These are phyloP conservation scores for Crithidia thermophila DNA, from an alignment of 208 protist genomes.

Conservation along the genomic window DNA sequence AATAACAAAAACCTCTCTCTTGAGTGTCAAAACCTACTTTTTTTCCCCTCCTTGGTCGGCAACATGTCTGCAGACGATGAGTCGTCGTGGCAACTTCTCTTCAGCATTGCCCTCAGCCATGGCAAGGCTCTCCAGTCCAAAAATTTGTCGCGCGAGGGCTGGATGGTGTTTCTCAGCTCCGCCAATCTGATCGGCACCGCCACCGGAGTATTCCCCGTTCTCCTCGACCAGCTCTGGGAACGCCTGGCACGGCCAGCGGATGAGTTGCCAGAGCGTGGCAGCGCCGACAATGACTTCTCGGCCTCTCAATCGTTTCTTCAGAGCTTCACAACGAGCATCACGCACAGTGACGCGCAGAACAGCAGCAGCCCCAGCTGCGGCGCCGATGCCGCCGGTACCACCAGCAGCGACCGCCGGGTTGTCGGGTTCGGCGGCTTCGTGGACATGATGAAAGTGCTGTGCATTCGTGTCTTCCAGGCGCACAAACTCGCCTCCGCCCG, in stretches of 20 bases:
- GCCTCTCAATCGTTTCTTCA: background rate
- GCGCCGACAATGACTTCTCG: background rate
- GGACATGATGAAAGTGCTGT: slow-evolving; percentile 87
- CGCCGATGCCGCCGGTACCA: background rate
- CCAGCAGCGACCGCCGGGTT: slow-evolving; percentile 1
- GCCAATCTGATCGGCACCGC: slow-evolving; percentile 58
- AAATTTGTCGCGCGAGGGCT: slow-evolving; percentile 52
- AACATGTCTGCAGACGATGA: slow-evolving; percentile 39
- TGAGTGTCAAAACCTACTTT: background rate
- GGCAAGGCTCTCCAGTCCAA: slow-evolving; percentile 48
- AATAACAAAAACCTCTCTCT: no score
- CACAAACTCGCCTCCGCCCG: slow-evolving; percentile 38
- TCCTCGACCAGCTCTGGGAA: slow-evolving; percentile 78
- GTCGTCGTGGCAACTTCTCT: slow-evolving; percentile 76
- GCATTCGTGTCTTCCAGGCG: slow-evolving; percentile 81
- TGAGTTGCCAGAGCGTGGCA: background rate
- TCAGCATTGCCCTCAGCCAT: slow-evolving; percentile 87
- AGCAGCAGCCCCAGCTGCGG: no score
- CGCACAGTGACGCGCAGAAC: no score
- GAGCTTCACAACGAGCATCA: no score
- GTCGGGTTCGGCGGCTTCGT: slow-evolving; percentile 79
- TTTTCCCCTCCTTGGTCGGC: background rate
- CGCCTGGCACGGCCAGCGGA: slow-evolving; percentile 10
- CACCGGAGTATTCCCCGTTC: slow-evolving; percentile 71
- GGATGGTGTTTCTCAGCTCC: slow-evolving; percentile 62